Evolutionary conservation across 192 early-diverging fungal genomes (phyloP), one percentile per base, ranked within the genome.

Genomic region (Rhizophagus sp.): DNA sequence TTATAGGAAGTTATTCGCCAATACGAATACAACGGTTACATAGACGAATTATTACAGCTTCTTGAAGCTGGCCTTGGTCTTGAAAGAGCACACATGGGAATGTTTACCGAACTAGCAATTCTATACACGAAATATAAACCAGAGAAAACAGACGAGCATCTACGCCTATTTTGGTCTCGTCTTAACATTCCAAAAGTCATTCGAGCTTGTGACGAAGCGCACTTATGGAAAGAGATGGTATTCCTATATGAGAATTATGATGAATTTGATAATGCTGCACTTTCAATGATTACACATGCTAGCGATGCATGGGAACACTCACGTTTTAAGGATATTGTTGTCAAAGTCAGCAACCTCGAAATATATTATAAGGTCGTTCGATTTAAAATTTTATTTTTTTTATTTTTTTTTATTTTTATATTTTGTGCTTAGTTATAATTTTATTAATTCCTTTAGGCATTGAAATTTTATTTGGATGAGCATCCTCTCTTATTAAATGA

Each of bases 171-270:
- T 87, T 97, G 95, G 91, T 94, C 95, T 73, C 95, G 98, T 70
- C 94, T 99, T 88, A 99, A 99, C 85, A 98, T 98, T 73, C 97
- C 98, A 73, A 99, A 99, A 91, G 98, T 99, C 69, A 99, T 99
- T 79, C 87, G 94, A 41, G 92, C 97, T 12, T 97, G 96, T 84
- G 95, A 97, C 85, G 88, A 90, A 12, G 95, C 95, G 25, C 97
- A 99, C 78, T 85, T 98, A 82, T 99, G 97, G 97, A 92, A 94
- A 27, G 96, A 99, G 85, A 89, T 99, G 57, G 97, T 99, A 52
- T 99, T 98, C 90, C 83, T 99, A 81, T 99, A 98, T 89, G 96
- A 96, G 24, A 94, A 99, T 84, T 98, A 99, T 83, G 98, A 99
- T 78, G 98, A 99, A 87, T 96, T 93, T 86, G 98, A 99, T 89